phyloP scores from a whole-genome alignment of 148 eudicot genomes.

The Oxyria digyna region DNA sequence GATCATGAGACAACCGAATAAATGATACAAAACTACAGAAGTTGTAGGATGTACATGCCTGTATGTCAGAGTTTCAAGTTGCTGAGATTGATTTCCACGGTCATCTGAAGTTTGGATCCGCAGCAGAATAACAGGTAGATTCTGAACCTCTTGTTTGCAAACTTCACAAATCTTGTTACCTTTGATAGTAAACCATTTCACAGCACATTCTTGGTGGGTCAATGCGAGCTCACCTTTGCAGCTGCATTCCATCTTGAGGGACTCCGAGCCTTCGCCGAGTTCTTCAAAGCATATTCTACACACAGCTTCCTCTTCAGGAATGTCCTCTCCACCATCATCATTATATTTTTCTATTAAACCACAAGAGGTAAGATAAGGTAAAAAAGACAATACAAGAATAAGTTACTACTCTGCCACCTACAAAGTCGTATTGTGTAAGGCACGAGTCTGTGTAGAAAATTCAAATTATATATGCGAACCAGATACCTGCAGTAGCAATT shows the following conservation, averaged over 20 bases:
- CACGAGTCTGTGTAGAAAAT: neutral
- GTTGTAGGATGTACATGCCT: conserved; percentile 41
- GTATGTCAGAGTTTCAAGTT: conserved; percentile 31
- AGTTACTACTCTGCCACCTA: conserved; percentile 11
- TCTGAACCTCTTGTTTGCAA: conserved; percentile 80
- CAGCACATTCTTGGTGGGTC: conserved; percentile 83
- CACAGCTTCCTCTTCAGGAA: conserved; percentile 90
- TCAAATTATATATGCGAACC: neutral
- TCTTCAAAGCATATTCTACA: conserved; percentile 92
- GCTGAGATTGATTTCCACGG: conserved; percentile 28
- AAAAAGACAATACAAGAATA: neutral
- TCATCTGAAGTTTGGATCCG: conserved; percentile 45
- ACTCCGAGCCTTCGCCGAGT: conserved; percentile 70
- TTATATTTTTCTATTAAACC: conserved; percentile 36
- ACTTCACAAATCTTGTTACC: conserved; percentile 94
- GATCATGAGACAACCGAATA: neutral
- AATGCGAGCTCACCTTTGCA: conserved; percentile 96
- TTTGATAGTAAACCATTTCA: conserved; percentile 95
- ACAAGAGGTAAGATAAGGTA: conserved; percentile 23
- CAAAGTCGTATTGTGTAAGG: no score
- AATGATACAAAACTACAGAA: neutral
- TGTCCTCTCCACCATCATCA: conserved; percentile 43
- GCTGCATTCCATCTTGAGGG: conserved; percentile 90
- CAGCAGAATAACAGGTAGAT: conserved; percentile 81
- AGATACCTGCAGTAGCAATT: conserved; percentile 39